Base-by-base conservation (phyloP, 2,329 filamentous ascomycete genomes). In the Trichoderma simmonsii region DNA sequence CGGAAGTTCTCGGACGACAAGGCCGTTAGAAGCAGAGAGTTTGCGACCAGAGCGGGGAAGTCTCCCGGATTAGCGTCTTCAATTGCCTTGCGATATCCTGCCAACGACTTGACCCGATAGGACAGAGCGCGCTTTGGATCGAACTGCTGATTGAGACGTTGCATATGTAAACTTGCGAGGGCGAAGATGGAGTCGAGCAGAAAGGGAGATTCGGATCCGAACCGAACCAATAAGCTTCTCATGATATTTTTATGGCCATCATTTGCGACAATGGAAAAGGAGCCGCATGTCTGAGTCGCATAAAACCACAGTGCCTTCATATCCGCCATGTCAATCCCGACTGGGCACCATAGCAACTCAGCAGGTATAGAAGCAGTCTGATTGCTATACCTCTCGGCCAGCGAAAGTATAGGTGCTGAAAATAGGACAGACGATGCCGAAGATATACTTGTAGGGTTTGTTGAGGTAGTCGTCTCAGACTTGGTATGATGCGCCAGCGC, bases 301-400 rank as follows among this genome's bases (percentile, higher is more conserved):
- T 87, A 89, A 75, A 87, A 87, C 86, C 86, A 89, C 7, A 89
- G 76, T 54, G 89, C 82, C 73, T 83, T 85, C 85, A 89, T 86
- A 73, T 89, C 86, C 30, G 80, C 74, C 36, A 81, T 79, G 54
- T 83, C 79, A 66, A 81, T 77, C 14, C 77, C 77, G 1, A 72
- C 71, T 1, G 84, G 77, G 11, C 74, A 82, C 74, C 76, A 78
- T 61, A 80, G 73, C 11, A 79, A 77, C 59, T 79, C 76, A 24
- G 73, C 62, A 43, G 77, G 69, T 43, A 78, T 68, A 39, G 43
- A n/a, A 12, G 59, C 1, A 26, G 69, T 12, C 32, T 51, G 59
- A n/a, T 3, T 21, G 9, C 15, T 32, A 39, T 43, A 11, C 12
- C n/a, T 65, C 5, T 56, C 59, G 30, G 36, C 21, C 21, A 18